Evolutionary conservation across 805 yeast genomes (phyloP), one percentile per base, ranked within the genome.

Genomic region (Huiozyma sinensis): DNA sequence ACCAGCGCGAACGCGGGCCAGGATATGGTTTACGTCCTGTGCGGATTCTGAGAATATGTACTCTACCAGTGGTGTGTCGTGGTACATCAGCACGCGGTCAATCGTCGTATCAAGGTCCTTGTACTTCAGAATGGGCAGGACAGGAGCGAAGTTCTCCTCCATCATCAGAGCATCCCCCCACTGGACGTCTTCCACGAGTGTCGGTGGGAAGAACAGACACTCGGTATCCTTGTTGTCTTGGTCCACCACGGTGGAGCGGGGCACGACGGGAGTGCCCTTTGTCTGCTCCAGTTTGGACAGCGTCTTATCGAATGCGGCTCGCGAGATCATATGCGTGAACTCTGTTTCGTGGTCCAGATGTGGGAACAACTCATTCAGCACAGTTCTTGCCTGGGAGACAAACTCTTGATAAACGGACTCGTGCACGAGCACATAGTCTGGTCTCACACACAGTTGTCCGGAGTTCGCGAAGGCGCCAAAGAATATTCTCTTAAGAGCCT

Each of bases 401-500:
- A 84, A 74, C 49, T 73, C 65, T 28, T 67, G 74, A 54, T 79
- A 76, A 24, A 79, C 63, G 3, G 69, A 60, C 44, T 71, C 75
- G 46, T 82, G 86, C n/a, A 79, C 82, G 38, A 86, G 55, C 5
- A 83, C 65, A 56, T 87, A 89, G 65, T 90, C 97, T 7, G 89
- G 83, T 7, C 95, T 84, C 35, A 86, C 83, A 67, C 97, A 89
- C 2, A 92, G 79, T 66, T 89, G 97, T 12, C 97, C 97, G 12
- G 83, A 76, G 58, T 87, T 90, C 31, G 76, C 65, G 57, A 81
- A 81, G 52, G 81, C 77, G 12, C 89, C 90, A 84, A 92, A 85
- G 1, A 73, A 71, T 11, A 86, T 65, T 63, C 97, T 75, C 50
- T 72, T 72, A 28, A 87, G 70, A 4, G 75, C 70, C 1, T 66